Conservation (phyloP, 2,329 filamentous ascomycete species). For the Aspergillus brasiliensis region DNA sequence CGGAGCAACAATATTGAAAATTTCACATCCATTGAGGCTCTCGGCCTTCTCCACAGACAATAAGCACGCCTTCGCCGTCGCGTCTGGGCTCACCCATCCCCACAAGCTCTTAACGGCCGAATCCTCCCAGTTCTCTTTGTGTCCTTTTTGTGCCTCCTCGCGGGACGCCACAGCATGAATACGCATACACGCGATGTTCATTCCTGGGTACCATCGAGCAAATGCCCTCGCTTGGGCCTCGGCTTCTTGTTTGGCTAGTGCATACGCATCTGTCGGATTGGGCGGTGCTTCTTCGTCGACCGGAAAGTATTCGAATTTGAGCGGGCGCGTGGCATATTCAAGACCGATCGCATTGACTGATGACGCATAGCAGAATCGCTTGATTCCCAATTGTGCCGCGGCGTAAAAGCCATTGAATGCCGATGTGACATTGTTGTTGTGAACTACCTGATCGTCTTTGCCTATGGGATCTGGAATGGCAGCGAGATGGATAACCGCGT, state of each 20-base stretch:
- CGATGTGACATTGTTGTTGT: constrained; percentile 41
- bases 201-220: constrained; percentile 41
- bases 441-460: constrained; percentile 35
- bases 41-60: constrained; percentile 35
- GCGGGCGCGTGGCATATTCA: constrained; percentile 39
- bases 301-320: constrained; percentile 41
- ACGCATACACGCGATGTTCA: constrained; percentile 41
- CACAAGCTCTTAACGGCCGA: constrained; percentile 40
- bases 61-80: constrained; percentile 40
- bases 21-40: constrained; percentile 34
- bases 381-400: constrained; percentile 38
- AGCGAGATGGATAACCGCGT: constrained; percentile 43
- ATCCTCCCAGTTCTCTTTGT: constrained; percentile 36
- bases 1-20: constrained; percentile 41
- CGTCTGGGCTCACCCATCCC: constrained; percentile 40
- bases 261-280: constrained; percentile 40
- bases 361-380: constrained; percentile 39
- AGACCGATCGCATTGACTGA: constrained; percentile 44
- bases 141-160: constrained; percentile 34
- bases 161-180: constrained; percentile 40
- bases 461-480: constrained; percentile 40
- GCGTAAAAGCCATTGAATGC: constrained; percentile 46
- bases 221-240: constrained; percentile 39
- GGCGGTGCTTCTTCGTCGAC: constrained; percentile 39
- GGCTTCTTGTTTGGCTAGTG: constrained; percentile 40